Evolutionary conservation across 78 protist species (phyloP), one percentile per base, ranked within the genome.

Genomic region (Mastigamoeba balamuthi): DNA sequence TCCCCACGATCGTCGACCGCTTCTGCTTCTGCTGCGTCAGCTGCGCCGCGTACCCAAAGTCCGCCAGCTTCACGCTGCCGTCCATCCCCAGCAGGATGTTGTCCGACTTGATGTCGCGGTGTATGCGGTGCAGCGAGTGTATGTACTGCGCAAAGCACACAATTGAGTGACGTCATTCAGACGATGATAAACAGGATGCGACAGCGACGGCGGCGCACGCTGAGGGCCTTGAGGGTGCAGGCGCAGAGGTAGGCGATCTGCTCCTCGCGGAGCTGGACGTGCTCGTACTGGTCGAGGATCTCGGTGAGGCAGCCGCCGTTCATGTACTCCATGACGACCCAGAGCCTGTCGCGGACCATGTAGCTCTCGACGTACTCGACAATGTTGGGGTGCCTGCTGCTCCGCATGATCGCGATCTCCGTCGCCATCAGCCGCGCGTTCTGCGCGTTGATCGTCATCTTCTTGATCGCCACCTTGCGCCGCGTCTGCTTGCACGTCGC

Each of bases 51-150:
- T 82, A 84, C 43, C 95, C 95, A 74, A 91, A 91, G 80, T 91
- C 95, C 0, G 86, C 88, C 65, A 91, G 41, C 41, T 80, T 81
- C 42, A 91, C 90, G 27, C 35, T 63, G 63, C 89, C 88, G 4
- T 64, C 66, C 0, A 35, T 29, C 6, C 72, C 69, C 41, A 90
- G 33, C 17, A 90, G 40, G 6, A 90, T 66, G 66, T 90, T 90
- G 44, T 80, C 91, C 1, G 83, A 44, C 63, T 90, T 90, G 36
- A 90, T 80, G 75, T 90, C 94, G n/a, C 94, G 74, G 73, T 90
- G 94, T 30, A 90, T 86, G 40, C 77, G 68, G 78, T 73, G 67
- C 48, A 28, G 41, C 1, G 40, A 43, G 52, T 90, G 94, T 27
- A 90, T 67, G 33, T 76, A 90, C 3, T 65, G 66, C 23, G n/a